These are phyloP conservation scores for Fusarium udum DNA, from an alignment of 2,329 filamentous ascomycete species.

Conservation along the genomic window DNA sequence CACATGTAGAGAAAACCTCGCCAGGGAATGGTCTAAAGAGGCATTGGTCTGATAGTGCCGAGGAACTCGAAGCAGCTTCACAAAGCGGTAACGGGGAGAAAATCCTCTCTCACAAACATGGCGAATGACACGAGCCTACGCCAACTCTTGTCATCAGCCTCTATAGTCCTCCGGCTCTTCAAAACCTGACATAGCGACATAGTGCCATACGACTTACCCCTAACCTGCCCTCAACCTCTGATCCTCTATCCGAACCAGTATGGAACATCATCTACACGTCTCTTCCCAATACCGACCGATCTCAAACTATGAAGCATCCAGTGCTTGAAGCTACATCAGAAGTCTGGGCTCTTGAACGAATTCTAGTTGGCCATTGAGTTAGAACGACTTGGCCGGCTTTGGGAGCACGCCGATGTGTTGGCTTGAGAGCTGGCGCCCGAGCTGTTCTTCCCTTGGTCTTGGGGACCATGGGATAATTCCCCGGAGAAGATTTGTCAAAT, in stretches of 20 bases:
- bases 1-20: too few relatives aligned
- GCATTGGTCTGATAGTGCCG: rapidly evolving
- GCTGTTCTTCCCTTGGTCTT: not conserved
- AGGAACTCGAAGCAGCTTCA: not conserved
- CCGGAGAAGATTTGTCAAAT: not conserved
- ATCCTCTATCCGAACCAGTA: not conserved
- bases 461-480: not conserved
- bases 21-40: rapidly evolving
- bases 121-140: not conserved
- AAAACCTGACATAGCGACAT: too few relatives aligned
- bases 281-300: not conserved
- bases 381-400: not conserved
- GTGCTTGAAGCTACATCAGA: not conserved
- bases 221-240: rapidly evolving
- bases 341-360: not conserved
- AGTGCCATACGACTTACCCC: rapidly evolving
- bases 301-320: not conserved
- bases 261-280: not conserved
- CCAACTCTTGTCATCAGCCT: not conserved
- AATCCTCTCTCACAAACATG: too few relatives aligned
- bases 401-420: not conserved
- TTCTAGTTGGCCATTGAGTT: not conserved
- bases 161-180: not conserved
- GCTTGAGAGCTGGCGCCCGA: not conserved
- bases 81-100: rapidly evolving